phyloP scores from a whole-genome alignment of 257 asterid genomes.

The Solanum tarijense region DNA sequence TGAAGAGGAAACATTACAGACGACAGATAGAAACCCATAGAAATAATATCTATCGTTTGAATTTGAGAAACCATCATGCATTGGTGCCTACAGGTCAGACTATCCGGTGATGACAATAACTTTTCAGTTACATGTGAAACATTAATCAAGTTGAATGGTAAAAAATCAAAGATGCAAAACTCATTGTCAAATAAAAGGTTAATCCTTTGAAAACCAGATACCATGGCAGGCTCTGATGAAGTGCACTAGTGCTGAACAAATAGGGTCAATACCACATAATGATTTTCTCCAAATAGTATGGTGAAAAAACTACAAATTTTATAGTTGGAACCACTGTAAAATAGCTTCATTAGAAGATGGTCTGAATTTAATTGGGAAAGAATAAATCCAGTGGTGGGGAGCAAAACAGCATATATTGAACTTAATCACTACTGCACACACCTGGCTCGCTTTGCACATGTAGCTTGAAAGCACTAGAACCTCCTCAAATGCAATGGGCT shows the following conservation, averaged over 20 bases:
- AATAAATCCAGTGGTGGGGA: not conserved
- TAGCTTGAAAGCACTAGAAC: slow-evolving; percentile 69
- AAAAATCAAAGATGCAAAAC: not conserved
- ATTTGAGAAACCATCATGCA: not conserved
- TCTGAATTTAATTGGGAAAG: not conserved
- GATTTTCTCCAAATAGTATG: not conserved
- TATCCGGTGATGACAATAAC: not conserved
- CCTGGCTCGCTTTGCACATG: slow-evolving; percentile 86
- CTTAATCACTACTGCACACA: slow-evolving; percentile 11
- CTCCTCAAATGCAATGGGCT: slow-evolving; percentile 69
- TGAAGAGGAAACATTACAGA: not conserved
- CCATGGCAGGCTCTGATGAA: not conserved
- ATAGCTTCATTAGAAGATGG: not conserved
- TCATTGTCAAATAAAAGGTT: not conserved
- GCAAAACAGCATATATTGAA: not conserved
- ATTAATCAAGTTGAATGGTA: not conserved
- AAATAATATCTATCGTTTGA: not conserved
- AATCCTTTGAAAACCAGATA: not conserved
- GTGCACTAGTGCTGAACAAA: not conserved
- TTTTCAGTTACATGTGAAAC: not conserved
- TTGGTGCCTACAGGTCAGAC: not conserved
- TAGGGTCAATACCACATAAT: not conserved
- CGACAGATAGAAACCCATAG: not conserved
- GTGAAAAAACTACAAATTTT: not conserved
- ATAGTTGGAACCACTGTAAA: not conserved